phyloP scores from a whole-genome alignment of 495 filamentous ascomycete genomes.

The Aspergillus sparsus region DNA sequence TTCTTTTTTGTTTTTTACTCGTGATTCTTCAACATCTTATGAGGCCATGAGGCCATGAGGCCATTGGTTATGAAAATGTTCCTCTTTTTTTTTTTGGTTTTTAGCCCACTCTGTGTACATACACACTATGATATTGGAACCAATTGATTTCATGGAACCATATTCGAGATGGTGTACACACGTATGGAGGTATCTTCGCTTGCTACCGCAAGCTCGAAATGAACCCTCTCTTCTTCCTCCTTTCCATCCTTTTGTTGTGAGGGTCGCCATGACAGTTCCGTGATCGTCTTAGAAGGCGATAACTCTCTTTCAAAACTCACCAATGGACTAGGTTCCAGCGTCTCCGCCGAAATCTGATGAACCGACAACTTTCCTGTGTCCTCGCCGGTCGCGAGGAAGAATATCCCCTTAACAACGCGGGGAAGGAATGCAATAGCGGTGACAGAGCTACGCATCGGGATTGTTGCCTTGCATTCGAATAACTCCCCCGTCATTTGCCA shows the following conservation, averaged over 20 bases:
- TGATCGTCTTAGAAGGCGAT: constrained; percentile 72
- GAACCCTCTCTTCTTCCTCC: constrained; percentile 19
- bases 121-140: constrained; percentile 16
- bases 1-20: not conserved
- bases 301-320: constrained; percentile 42
- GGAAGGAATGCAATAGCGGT: constrained; percentile 75
- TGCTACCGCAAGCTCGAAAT: constrained; percentile 68
- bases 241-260: constrained; percentile 7
- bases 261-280: constrained; percentile 79
- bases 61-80: constrained; percentile 10
- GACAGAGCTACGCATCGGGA: constrained; percentile 60
- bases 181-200: constrained; percentile 82
- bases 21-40: constrained; percentile 37
- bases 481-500: constrained; percentile 55
- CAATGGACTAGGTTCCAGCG: constrained; percentile 46
- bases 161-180: constrained; percentile 60
- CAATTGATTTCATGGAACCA: constrained; percentile 25
- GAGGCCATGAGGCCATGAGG: constrained; percentile 24
- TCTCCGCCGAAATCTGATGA: constrained; percentile 41
- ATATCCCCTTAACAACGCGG: constrained; percentile 33
- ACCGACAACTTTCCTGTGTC: constrained; percentile 49
- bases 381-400: constrained; percentile 67
- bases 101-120: constrained; percentile 19
- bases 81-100: constrained; percentile 11
- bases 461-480: constrained; percentile 52